phyloP scores from a whole-genome alignment of 2,329 filamentous ascomycete genomes.

The Coniochaeta prunicola region DNA sequence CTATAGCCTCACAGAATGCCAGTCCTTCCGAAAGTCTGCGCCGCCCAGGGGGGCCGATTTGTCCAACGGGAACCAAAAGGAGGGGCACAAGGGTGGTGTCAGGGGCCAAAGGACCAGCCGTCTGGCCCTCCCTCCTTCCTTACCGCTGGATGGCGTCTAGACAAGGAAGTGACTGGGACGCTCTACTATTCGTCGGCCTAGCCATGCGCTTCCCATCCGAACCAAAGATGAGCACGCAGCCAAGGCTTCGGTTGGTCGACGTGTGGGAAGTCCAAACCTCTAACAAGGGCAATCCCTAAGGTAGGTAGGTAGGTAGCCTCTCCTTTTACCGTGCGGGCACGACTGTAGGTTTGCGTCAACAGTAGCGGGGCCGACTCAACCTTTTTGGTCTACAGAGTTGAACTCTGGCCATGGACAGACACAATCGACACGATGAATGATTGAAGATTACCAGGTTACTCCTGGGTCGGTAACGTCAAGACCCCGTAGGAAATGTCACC shows the following conservation, averaged over 20 bases:
- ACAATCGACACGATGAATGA: background rate
- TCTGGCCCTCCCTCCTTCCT: background rate
- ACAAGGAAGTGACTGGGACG: background rate
- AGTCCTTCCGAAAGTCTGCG: background rate
- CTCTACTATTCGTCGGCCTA: background rate
- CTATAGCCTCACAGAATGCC: background rate
- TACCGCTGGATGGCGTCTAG: background rate
- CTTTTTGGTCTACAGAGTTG: background rate
- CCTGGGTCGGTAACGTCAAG: background rate
- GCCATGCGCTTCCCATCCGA: background rate
- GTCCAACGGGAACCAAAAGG: background rate
- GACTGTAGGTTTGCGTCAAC: background rate
- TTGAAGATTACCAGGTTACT: background rate
- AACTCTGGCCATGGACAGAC: background rate
- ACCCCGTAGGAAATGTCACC: background rate
- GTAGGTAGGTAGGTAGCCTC: too few species aligned
- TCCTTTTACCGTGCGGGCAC: background rate
- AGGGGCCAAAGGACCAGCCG: background rate
- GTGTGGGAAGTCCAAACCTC: background rate
- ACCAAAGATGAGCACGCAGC: background rate
- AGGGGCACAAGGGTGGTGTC: background rate
- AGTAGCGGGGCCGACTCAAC: background rate
- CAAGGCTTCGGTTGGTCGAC: background rate
- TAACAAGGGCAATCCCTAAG: too few species aligned
- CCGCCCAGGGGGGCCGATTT: background rate